These are phyloP conservation scores for Pythium volutum DNA, from an alignment of 352 stramenopile genomes.

Conservation along the genomic window DNA sequence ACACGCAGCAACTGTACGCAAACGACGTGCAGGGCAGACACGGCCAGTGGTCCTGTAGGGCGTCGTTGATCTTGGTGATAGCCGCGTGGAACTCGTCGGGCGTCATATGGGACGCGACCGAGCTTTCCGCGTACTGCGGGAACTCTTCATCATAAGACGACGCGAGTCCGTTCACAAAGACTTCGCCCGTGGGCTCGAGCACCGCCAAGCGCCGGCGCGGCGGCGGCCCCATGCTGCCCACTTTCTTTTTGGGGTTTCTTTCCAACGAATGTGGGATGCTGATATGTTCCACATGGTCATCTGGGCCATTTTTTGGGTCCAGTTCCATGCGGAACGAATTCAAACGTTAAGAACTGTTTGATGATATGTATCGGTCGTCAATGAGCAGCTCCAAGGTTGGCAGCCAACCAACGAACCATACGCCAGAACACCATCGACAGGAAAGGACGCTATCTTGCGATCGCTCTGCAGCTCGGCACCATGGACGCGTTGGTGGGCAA, in stretches of 20 bases:
- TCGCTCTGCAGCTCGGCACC: neutral
- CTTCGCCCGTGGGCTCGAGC: constrained; percentile 60
- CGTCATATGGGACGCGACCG: constrained; percentile 46
- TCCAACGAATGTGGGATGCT: neutral
- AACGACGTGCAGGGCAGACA: constrained; percentile 80
- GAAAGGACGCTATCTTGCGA: no score
- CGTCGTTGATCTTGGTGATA: constrained; percentile 76
- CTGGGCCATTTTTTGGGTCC: neutral
- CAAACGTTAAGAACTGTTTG: constrained; percentile 4
- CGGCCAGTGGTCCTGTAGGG: constrained; percentile 79
- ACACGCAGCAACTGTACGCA: constrained; percentile 80
- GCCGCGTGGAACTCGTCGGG: constrained; percentile 60
- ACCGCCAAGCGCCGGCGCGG: constrained; percentile 36
- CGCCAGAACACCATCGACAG: no score
- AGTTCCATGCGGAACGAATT: neutral
- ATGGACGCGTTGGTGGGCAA: constrained; percentile 46
- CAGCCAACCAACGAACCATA: constrained; percentile 25
- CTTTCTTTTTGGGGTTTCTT: neutral
- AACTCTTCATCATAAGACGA: constrained; percentile 78
- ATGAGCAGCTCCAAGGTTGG: constrained; percentile 21
- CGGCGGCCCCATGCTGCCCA: neutral
- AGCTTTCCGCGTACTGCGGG: constrained; percentile 34
- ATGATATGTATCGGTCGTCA: constrained; percentile 10
- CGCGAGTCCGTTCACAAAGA: constrained; percentile 79
- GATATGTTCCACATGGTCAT: constrained; percentile 2